Evolutionary conservation across 2,329 filamentous ascomycete species (phyloP).

Genomic region (Thelonectria discophora): DNA sequence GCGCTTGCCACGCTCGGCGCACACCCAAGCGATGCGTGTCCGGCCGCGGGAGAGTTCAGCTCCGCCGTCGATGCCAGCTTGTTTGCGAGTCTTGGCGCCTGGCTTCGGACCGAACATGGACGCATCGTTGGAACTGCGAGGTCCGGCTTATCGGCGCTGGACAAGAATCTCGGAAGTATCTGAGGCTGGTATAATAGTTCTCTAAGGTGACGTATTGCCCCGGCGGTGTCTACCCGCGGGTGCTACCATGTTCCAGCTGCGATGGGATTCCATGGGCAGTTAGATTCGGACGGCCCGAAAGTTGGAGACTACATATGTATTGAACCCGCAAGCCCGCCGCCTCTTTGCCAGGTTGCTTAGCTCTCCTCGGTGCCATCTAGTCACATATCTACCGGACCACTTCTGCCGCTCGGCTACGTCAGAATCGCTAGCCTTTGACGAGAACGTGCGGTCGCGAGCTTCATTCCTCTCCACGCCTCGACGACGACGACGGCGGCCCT

Average conservation of each 20-base stretch:
- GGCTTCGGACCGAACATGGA: constrained; percentile 1
- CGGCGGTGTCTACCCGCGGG: too few species aligned
- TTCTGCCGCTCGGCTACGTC: background rate
- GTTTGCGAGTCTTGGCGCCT: constrained; percentile 2
- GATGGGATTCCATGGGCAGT: too few species aligned
- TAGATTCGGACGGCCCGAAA: too few species aligned
- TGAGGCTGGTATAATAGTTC: background rate
- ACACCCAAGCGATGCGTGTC: background rate
- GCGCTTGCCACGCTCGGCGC: background rate
- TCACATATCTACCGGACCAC: background rate
- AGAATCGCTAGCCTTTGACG: constrained; percentile 25
- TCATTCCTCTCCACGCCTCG: background rate
- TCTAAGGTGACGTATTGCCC: too few species aligned
- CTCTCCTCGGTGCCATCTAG: too few species aligned
- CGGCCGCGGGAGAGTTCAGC: background rate
- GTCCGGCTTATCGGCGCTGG: background rate
- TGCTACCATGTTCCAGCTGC: too few species aligned
- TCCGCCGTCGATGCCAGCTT: background rate
- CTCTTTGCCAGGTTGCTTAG: too few species aligned
- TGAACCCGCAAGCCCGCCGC: too few species aligned
- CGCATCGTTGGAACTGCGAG: constrained; percentile 1
- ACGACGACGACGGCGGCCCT: background rate
- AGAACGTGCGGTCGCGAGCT: background rate
- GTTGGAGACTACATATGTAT: too few species aligned
- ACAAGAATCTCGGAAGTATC: background rate